phyloP scores from a whole-genome alignment of 2,329 filamentous ascomycete species.

The Fusarium haematococcum region DNA sequence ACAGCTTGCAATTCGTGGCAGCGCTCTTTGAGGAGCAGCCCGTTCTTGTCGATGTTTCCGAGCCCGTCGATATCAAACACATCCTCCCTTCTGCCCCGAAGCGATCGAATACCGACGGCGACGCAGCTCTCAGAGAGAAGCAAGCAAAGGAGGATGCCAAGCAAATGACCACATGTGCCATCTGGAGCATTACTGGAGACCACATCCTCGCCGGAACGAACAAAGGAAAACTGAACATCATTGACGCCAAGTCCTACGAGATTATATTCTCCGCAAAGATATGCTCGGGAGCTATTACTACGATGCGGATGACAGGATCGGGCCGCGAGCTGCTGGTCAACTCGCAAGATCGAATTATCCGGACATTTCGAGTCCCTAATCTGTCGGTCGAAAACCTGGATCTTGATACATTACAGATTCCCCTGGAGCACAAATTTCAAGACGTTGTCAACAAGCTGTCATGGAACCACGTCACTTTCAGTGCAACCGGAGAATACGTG shows the following conservation, averaged over 20 bases:
- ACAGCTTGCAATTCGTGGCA: constrained; percentile 83
- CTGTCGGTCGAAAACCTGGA: constrained; percentile 76
- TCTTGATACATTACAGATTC: constrained; percentile 86
- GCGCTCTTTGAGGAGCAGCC: constrained; percentile 95
- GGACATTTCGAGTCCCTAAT: constrained; percentile 91
- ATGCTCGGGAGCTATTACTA: constrained; percentile 87
- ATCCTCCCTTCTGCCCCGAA: constrained; percentile 85
- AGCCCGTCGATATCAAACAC: constrained; percentile 77
- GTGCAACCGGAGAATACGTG: constrained; percentile 93
- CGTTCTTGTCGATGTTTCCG: constrained; percentile 83
- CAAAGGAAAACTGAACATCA: constrained; percentile 96
- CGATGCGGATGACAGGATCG: constrained; percentile 82
- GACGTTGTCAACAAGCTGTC: constrained; percentile 94
- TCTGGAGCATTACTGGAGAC: constrained; percentile 86
- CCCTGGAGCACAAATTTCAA: constrained; percentile 97
- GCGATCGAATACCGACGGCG: constrained; percentile 75
- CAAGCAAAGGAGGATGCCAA: constrained; percentile 92
- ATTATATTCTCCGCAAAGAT: constrained; percentile 92
- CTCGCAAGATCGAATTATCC: constrained; percentile 92
- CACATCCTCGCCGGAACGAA: constrained; percentile 94
- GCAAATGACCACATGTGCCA: constrained; percentile 91
- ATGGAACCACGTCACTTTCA: constrained; percentile 98
- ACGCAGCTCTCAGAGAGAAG: constrained; percentile 80
- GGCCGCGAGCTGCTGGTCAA: constrained; percentile 92
- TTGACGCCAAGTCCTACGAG: constrained; percentile 82